Conservation (phyloP, 192 early-diverging fungal species). For the Podila epigama region DNA sequence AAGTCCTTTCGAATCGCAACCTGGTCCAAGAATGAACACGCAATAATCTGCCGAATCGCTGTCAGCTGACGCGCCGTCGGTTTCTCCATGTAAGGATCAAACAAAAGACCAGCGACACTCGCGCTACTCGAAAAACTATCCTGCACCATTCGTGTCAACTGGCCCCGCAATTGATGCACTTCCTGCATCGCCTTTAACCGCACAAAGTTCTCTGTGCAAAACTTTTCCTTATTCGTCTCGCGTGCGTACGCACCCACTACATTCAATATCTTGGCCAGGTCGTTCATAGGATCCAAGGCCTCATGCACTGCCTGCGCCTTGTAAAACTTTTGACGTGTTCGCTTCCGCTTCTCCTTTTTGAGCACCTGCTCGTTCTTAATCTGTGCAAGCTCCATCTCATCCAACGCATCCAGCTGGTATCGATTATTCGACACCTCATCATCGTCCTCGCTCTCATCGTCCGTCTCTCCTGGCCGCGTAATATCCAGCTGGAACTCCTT, state of each 20-base stretch:
- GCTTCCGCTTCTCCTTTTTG: conserved; percentile 65
- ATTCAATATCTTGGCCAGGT: conserved; percentile 84
- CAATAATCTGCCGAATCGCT: conserved; percentile 85
- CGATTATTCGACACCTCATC: conserved; percentile 50
- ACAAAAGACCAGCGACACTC: conserved; percentile 26
- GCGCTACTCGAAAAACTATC: conserved; percentile 61
- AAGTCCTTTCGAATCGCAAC: conserved; percentile 89
- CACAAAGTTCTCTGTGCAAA: conserved; percentile 85
- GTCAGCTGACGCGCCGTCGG: conserved; percentile 67
- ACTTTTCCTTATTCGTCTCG: conserved; percentile 67
- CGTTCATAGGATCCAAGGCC: conserved; percentile 83
- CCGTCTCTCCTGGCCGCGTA: conserved; percentile 62
- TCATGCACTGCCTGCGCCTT: conserved; percentile 74
- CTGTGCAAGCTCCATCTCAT: conserved; percentile 60
- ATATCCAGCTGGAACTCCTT: conserved; percentile 71
- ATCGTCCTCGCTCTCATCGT: conserved; percentile 57
- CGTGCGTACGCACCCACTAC: conserved; percentile 92
- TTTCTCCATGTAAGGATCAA: conserved; percentile 46
- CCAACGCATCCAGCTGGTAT: conserved; percentile 32
- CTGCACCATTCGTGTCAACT: conserved; percentile 76
- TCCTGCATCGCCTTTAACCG: conserved; percentile 76
- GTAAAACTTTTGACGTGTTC: conserved; percentile 73
- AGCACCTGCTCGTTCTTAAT: conserved; percentile 65
- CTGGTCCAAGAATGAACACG: conserved; percentile 91
- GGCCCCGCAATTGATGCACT: conserved; percentile 77